phyloP scores from a whole-genome alignment of 2,329 filamentous ascomycete genomes.

The Diaporthe sp. region DNA sequence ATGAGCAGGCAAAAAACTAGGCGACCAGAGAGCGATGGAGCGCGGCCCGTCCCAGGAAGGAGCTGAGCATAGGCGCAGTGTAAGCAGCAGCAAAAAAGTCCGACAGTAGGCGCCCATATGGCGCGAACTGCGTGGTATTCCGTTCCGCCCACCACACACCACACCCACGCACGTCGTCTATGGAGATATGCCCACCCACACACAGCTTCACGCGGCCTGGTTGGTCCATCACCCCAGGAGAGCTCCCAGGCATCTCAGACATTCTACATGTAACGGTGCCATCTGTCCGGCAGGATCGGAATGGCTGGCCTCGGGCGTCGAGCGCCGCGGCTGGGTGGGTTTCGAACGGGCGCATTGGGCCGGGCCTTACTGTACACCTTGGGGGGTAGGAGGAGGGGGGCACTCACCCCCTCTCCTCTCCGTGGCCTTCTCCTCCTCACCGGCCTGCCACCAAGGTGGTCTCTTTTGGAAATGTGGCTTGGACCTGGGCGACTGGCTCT shows the following conservation, averaged over 20 bases:
- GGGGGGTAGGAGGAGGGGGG: not conserved
- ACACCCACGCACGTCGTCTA: not conserved
- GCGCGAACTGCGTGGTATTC: constrained; percentile 1
- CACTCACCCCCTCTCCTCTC: not conserved
- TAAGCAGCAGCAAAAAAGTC: constrained; percentile 2
- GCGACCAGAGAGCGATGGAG: constrained; percentile 1
- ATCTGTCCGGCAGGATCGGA: constrained; percentile 10
- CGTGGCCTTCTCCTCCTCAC: constrained; percentile 4
- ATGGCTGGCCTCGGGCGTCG: constrained; percentile 24
- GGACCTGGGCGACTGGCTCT: not conserved
- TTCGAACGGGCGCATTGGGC: constrained; percentile 6
- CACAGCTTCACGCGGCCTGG: not conserved
- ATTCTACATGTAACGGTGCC: constrained; percentile 19
- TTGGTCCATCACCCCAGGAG: not conserved
- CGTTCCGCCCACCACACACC: not conserved
- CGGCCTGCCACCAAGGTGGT: constrained; percentile 22
- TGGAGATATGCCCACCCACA: not conserved
- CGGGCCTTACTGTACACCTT: constrained; percentile 13
- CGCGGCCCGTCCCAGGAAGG: constrained; percentile 22
- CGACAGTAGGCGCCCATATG: constrained; percentile 9
- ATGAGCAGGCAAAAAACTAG: not conserved
- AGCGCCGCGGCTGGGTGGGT: not conserved
- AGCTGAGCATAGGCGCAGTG: constrained; percentile 22
- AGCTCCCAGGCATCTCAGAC: constrained; percentile 29
- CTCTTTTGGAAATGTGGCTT: constrained; percentile 16